Conservation (phyloP, 768 basidiomycete species). For the Mycena chlorophos region DNA sequence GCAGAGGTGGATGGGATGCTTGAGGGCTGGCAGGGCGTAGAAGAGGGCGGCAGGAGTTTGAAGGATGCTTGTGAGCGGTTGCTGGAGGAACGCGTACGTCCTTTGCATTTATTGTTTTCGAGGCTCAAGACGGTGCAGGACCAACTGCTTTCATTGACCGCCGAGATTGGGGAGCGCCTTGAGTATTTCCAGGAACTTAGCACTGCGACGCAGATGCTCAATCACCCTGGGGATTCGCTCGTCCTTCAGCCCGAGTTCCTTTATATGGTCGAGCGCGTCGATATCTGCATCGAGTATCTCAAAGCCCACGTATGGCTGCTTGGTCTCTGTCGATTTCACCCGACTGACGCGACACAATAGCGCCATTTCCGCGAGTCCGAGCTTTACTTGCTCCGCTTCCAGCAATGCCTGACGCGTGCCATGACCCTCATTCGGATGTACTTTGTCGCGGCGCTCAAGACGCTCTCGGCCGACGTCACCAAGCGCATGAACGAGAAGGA, state of each 20-base stretch:
- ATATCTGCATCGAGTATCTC: conserved; percentile 91
- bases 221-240: conserved; percentile 88
- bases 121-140: conserved; percentile 50
- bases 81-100: conserved; percentile 82
- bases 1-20: conserved; percentile 77
- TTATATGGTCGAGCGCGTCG: conserved; percentile 94
- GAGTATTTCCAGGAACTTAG: conserved; percentile 97
- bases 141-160: conserved; percentile 70
- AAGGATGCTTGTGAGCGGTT: conserved; percentile 90
- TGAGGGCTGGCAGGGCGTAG: conserved; percentile 82
- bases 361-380: conserved; percentile 91
- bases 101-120: neutral
- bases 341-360: conserved; percentile 38
- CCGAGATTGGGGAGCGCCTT: conserved; percentile 77
- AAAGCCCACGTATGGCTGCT: conserved; percentile 72
- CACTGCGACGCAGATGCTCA: conserved; percentile 88
- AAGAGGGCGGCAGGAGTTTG: conserved; percentile 88
- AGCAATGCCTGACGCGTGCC: conserved; percentile 96
- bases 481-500: conserved; percentile 79
- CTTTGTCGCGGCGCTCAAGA: conserved; percentile 82
- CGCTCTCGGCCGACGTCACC: conserved; percentile 75
- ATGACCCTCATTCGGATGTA: conserved; percentile 99
- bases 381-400: conserved; percentile 92
- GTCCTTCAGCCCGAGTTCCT: conserved; percentile 91
- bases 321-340: neutral